phyloP scores from a whole-genome alignment of 169 alveolate species.

The Eimeria praecox region DNA sequence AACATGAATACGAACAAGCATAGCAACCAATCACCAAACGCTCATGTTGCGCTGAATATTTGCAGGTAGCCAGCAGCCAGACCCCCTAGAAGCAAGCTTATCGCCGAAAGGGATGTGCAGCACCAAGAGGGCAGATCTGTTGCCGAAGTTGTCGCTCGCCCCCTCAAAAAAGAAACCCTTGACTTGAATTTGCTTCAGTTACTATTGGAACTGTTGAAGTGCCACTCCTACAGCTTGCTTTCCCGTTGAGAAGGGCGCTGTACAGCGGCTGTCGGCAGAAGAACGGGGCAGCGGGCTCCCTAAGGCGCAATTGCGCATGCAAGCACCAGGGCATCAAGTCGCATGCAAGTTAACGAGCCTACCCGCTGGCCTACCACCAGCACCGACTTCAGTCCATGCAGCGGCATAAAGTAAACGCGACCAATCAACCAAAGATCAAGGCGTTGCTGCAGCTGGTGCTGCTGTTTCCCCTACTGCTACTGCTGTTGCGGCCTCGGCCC shows the following conservation, averaged over 20 bases:
- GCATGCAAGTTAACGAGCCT: neutral
- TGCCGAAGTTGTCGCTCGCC: neutral
- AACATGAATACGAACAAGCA: no score
- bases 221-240: neutral
- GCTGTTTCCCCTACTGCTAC: neutral
- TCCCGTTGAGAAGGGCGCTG: neutral
- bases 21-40: no score
- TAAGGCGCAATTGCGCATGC: neutral
- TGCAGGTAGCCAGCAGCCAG: no score
- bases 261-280: neutral
- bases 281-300: neutral
- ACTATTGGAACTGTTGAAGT: neutral
- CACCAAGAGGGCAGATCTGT: neutral
- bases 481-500: slow-evolving; percentile 62
- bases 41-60: no score
- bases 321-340: neutral
- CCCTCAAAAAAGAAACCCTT: neutral
- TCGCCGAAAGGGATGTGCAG: no score
- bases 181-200: neutral
- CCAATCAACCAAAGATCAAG: neutral
- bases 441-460: neutral
- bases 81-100: no score
- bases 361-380: neutral
- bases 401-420: no score
- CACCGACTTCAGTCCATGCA: no score